A percentile compares a stretch with the other conserved stretches of the same genome.
phyloP scores from a whole-genome alignment of 1,139 yeast species.

The Saccharomycopsis phalli region DNA sequence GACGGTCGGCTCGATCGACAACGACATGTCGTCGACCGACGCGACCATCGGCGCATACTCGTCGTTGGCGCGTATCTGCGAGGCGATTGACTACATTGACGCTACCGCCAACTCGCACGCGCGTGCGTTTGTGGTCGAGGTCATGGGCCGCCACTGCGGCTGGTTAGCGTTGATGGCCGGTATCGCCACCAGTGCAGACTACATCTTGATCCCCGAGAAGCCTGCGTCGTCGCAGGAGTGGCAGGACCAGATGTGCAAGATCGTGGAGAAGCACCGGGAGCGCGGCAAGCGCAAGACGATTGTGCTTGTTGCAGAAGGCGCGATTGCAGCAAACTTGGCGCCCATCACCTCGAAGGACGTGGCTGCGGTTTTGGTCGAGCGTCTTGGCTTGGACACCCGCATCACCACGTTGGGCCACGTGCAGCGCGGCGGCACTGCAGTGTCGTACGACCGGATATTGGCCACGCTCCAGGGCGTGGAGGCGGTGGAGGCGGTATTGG shows the following conservation, averaged over 20 bases:
- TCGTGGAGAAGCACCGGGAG: slow-evolving; percentile 65
- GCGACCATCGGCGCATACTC: slow-evolving; percentile 96
- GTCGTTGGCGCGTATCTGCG: slow-evolving; percentile 86
- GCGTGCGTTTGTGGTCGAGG: slow-evolving; percentile 95
- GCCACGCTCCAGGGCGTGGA: slow-evolving; percentile 97
- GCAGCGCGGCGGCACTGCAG: slow-evolving; percentile 98
- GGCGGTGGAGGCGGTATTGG: slow-evolving; percentile 89
- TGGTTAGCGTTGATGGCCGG: slow-evolving; percentile 98
- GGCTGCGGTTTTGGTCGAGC: slow-evolving; percentile 64
- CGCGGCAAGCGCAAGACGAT: slow-evolving; percentile 91
- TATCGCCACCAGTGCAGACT: slow-evolving; percentile 91
- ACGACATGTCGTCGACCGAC: slow-evolving; percentile 95
- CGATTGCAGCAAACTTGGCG: slow-evolving; percentile 71
- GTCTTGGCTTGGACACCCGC: slow-evolving; percentile 83
- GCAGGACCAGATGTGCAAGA: slow-evolving; percentile 67
- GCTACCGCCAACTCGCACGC: slow-evolving; percentile 97
- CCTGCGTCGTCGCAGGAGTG: slow-evolving; percentile 63
- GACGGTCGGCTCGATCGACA: slow-evolving; percentile 92
- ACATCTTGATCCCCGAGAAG: slow-evolving; percentile 84
- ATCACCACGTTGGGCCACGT: slow-evolving; percentile 95
- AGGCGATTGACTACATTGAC: slow-evolving; percentile 89
- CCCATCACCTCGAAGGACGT: slow-evolving; percentile 78
- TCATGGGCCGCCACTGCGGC: slow-evolving; percentile 99
- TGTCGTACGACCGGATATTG: slow-evolving; percentile 80
- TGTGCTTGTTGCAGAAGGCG: slow-evolving; percentile 97